These are phyloP conservation scores for Magnaporthiopsis rhizophila DNA, from an alignment of 2,329 filamentous ascomycete genomes.

Conservation along the genomic window DNA sequence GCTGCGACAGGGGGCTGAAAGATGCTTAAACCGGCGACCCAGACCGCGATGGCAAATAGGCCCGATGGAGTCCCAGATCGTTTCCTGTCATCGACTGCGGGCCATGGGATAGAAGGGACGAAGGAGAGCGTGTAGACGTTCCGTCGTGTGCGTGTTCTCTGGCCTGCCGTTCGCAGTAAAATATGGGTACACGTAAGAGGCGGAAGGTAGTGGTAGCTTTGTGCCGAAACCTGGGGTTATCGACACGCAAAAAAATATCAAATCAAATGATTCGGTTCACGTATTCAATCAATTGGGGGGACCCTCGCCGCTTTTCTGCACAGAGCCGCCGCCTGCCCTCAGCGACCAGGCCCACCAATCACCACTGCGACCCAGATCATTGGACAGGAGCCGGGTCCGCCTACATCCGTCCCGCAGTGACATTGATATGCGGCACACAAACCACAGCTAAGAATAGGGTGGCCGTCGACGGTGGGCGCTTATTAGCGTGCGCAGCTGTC, in stretches of 20 bases:
- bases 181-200: no score
- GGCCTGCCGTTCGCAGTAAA: neutral
- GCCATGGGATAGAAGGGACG: neutral
- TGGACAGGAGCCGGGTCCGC: neutral
- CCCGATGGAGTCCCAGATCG: neutral
- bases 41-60: neutral
- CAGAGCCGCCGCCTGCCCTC: no score
- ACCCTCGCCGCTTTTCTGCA: neutral
- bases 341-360: neutral
- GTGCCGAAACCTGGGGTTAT: neutral
- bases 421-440: neutral
- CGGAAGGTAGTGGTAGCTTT: neutral
- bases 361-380: neutral
- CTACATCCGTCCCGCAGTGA: neutral
- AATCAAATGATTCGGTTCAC: neutral
- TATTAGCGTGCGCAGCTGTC: conserved; percentile 7
- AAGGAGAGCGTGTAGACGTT: neutral
- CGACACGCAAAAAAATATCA: neutral
- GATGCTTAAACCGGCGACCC: conserved; percentile 4
- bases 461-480: conserved; percentile 13
- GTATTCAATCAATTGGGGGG: no score
- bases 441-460: conserved; percentile 12
- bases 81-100: neutral
- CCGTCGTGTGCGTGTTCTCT: neutral
- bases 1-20: conserved; percentile 22